These are phyloP conservation scores for Thelephora aurantiotincta DNA, from an alignment of 768 basidiomycete species.

Conservation along the genomic window DNA sequence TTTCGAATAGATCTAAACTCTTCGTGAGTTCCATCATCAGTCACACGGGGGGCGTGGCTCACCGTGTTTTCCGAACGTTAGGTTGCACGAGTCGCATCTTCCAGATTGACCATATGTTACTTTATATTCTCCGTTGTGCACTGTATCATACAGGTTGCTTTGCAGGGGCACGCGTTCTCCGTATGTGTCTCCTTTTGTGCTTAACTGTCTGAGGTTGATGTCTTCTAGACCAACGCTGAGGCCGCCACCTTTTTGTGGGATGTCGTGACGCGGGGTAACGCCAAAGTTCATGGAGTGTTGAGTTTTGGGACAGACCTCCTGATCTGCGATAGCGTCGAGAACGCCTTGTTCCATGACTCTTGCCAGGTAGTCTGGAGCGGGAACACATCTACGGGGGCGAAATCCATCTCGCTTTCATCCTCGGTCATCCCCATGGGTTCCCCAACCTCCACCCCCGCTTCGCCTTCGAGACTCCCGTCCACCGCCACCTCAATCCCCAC, in stretches of 20 bases:
- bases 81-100: conserved; percentile 62
- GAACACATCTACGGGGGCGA: conserved; percentile 8
- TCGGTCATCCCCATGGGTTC: too few relatives aligned
- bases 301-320: conserved; percentile 37
- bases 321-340: conserved; percentile 42
- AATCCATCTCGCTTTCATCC: not conserved
- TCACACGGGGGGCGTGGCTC: too few relatives aligned
- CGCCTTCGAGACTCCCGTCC: conserved; percentile 1
- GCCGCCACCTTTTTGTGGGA: conserved; percentile 38
- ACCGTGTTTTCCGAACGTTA: conserved; percentile 13
- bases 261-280: conserved; percentile 36
- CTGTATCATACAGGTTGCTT: conserved; percentile 49
- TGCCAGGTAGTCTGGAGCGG: conserved; percentile 49
- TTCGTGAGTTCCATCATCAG: conserved; percentile 25
- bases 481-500: conserved; percentile 3
- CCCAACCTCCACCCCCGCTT: not conserved
- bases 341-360: conserved; percentile 13
- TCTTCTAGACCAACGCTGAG: conserved; percentile 26
- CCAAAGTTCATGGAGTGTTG: conserved; percentile 34
- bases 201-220: too few relatives aligned
- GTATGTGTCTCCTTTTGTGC: conserved; percentile 12
- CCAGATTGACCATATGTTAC: conserved; percentile 50
- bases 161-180: conserved; percentile 54
- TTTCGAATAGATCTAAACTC: conserved; percentile 27
- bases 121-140: conserved; percentile 53